Conservation (phyloP, 331 rosid species). For the Cucumis variabilis region DNA sequence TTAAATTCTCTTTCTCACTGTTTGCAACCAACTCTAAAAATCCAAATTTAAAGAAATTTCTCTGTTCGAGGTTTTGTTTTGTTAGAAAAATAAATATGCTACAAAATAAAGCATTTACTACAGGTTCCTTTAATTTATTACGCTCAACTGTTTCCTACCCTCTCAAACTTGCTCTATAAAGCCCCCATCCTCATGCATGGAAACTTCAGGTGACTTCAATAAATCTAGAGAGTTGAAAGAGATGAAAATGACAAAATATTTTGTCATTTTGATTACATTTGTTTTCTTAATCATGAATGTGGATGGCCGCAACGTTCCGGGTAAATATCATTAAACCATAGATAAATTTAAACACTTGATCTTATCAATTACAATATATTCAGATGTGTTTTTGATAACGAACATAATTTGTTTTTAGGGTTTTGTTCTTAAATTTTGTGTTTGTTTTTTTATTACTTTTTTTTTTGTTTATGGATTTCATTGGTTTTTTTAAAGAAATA, state of each 20-base stretch:
- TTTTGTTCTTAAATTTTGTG: no score
- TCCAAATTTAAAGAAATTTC: slow-evolving; percentile 34
- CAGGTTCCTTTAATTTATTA: slow-evolving; percentile 36
- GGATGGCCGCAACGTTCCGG: slow-evolving; percentile 59
- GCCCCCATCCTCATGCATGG: slow-evolving; percentile 33
- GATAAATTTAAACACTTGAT: not conserved
- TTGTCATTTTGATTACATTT: slow-evolving; percentile 40
- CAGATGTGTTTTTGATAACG: no score
- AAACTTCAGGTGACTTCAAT: not conserved
- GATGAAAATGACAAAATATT: slow-evolving; percentile 51
- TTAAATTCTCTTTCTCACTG: slow-evolving; percentile 39
- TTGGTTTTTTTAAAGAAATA: no score
- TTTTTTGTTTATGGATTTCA: not conserved
- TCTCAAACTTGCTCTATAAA: slow-evolving; percentile 30
- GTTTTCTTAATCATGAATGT: slow-evolving; percentile 47
- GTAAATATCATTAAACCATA: not conserved
- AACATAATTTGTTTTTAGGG: not conserved
- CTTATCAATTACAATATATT: not conserved
- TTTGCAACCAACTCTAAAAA: slow-evolving; percentile 44
- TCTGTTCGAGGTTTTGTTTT: slow-evolving; percentile 33
- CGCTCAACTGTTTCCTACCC: slow-evolving; percentile 61
- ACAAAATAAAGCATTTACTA: slow-evolving; percentile 33
- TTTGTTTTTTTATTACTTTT: no score
- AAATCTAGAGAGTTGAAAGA: not conserved
- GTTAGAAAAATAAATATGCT: not conserved